Base-by-base conservation (phyloP, 2,329 filamentous ascomycete species). In the Ilyonectria sp. region DNA sequence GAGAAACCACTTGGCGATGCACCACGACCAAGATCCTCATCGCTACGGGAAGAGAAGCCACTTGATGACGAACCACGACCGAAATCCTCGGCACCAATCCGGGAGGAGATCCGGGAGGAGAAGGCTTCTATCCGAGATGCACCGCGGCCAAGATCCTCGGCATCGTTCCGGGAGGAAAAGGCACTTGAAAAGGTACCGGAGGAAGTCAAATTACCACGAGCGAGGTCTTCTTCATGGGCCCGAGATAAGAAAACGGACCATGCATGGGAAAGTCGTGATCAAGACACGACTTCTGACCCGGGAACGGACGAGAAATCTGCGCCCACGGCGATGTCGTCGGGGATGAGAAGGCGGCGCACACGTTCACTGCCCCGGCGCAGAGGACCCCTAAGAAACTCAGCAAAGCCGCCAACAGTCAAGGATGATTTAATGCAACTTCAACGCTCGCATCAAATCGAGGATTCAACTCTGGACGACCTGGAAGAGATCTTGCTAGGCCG, bases 401-500 rank as follows among this genome's bases (percentile, higher is more conserved):
- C 85, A 59, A 86, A 82, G 64, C 86, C 83, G 3, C 84, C 86
- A 2, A 87, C 85, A 2, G 88, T 87, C 60, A 86, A 82, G 61
- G 87, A 89, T 63, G 88, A 90, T 70, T 78, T 90, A 31, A 79
- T 84, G 31, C 84, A 87, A 57, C 85, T 90, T 52, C 83, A 87
- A 68, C 82, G 82, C 17, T 80, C 79, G 50, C 84, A 89, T 71
- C 83, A 89, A 60, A 85, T 89, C 29, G 87, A 90, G 19, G 88
- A 90, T 71, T 88, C 86, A 1, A 90, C 87, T 0, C 76, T 89
- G n/a, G 88, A 90, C 54, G 86, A 90, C 67, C 80, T 90, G 33
- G 86, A 86, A 63, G 84, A 86, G 31, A 79, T 89, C 44, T 74
- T 89, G 29, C 76, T 77, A 33, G 80, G 80, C n/a, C 79, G 79